Conservation (phyloP, 176 grass and related monocot species). For the Triticum dicoccoides region DNA sequence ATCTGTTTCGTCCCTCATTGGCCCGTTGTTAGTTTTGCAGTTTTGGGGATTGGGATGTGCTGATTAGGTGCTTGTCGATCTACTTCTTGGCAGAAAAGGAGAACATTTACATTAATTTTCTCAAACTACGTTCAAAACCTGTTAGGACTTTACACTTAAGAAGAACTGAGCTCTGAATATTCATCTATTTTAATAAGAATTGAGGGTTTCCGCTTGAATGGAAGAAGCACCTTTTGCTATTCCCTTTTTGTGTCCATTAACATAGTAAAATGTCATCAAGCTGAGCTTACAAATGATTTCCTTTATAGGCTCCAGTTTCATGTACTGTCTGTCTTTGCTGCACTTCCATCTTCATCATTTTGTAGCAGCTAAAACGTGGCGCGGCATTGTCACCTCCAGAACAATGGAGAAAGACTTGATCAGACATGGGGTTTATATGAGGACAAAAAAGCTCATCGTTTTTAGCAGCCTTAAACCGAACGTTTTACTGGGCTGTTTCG, state of each 20-base stretch:
- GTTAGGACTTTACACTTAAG: not conserved
- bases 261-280: not conserved
- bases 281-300: not conserved
- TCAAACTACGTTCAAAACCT: not conserved
- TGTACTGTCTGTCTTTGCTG: not conserved
- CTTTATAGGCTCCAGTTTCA: not conserved
- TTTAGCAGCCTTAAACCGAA: too few relatives aligned
- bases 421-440: not conserved
- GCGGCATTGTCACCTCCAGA: not conserved
- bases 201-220: not conserved
- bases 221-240: not conserved
- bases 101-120: not conserved
- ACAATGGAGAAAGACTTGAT: not conserved
- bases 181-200: not conserved
- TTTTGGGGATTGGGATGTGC: not conserved
- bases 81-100: not conserved
- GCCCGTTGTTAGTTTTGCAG: not conserved
- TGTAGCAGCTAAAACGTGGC: not conserved
- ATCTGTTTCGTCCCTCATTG: constrained; percentile 20
- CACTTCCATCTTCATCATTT: not conserved
- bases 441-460: not conserved
- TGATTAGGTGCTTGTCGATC: not conserved
- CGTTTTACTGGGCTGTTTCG: not conserved
- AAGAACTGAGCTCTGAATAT: not conserved
- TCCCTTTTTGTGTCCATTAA: not conserved